Conservation (phyloP, 1,284 basidiomycete species). For the Heterobasidion occidentale region DNA sequence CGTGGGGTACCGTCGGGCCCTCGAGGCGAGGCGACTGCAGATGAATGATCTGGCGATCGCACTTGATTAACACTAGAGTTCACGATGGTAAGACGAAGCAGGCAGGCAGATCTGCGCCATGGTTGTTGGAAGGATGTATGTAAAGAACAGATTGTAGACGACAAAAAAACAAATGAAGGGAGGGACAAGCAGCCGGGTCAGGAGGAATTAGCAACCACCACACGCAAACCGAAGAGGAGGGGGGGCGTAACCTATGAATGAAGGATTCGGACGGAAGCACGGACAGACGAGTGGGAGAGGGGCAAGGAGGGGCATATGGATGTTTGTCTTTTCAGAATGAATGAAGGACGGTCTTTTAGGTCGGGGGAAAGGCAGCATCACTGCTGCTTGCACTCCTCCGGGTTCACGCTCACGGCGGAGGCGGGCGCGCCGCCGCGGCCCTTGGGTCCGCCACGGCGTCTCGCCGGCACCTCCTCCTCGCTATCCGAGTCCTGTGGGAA, state of each 20-base stretch:
- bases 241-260: neutral
- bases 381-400: slow-evolving; percentile 86
- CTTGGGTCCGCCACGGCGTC: slow-evolving; percentile 50
- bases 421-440: slow-evolving; percentile 34
- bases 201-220: neutral
- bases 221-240: neutral
- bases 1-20: too few relatives aligned
- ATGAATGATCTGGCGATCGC: neutral
- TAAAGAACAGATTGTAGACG: neutral
- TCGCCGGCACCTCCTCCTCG: slow-evolving; percentile 49
- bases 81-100: too few relatives aligned
- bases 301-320: neutral
- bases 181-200: neutral
- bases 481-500: slow-evolving; percentile 47
- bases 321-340: neutral
- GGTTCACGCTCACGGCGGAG: slow-evolving; percentile 38
- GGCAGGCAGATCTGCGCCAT: neutral
- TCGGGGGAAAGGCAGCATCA: slow-evolving; percentile 20
- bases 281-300: neutral
- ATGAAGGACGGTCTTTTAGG: neutral
- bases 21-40: neutral
- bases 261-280: neutral
- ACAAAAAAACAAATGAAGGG: neutral
- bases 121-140: neutral
- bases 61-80: neutral